phyloP scores from a whole-genome alignment of 345 rosid genomes.

The Raphanus raphanistrum region DNA sequence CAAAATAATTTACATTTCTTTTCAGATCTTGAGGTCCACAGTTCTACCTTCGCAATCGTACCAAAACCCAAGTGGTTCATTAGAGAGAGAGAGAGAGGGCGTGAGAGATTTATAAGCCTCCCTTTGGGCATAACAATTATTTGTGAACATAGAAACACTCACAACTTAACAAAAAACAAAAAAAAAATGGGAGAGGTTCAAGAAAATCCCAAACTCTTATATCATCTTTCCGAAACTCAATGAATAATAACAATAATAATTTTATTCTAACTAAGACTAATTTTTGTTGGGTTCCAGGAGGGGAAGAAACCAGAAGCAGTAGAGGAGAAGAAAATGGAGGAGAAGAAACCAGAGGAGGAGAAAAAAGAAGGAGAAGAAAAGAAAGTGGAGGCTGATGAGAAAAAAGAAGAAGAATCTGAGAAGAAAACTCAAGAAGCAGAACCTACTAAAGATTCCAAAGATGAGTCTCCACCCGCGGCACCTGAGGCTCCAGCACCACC shows the following conservation, averaged over 20 bases:
- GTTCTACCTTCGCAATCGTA: conserved; percentile 37
- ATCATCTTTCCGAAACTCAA: conserved; percentile 27
- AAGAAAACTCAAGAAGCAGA: conserved; percentile 48
- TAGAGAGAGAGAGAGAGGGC: conserved; percentile 23
- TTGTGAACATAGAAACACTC: conserved; percentile 34
- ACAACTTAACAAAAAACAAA: not conserved
- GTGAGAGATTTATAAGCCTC: conserved; percentile 36
- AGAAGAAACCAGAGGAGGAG: conserved; percentile 60
- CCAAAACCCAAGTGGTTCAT: conserved; percentile 40
- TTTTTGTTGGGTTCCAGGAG: conserved; percentile 19
- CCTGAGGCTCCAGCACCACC: conserved; percentile 49
- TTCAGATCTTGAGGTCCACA: conserved; percentile 44
- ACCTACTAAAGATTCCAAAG: conserved; percentile 40
- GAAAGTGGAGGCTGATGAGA: conserved; percentile 43
- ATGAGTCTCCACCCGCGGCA: conserved; percentile 31
- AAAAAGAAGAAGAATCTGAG: conserved; percentile 40
- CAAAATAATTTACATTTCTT: conserved; percentile 33
- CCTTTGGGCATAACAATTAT: conserved; percentile 23
- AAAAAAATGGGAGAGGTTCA: conserved; percentile 43
- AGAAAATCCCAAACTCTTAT: conserved; percentile 37
- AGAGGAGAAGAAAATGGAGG: conserved; percentile 53
- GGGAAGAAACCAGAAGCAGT: conserved; percentile 39
- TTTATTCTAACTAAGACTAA: not conserved
- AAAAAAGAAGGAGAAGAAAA: conserved; percentile 44
- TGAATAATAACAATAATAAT: not conserved